Evolutionary conservation across 225 moss, liverwort and hornwort species (phyloP).

Genomic region (Polytrichum formosum): DNA sequence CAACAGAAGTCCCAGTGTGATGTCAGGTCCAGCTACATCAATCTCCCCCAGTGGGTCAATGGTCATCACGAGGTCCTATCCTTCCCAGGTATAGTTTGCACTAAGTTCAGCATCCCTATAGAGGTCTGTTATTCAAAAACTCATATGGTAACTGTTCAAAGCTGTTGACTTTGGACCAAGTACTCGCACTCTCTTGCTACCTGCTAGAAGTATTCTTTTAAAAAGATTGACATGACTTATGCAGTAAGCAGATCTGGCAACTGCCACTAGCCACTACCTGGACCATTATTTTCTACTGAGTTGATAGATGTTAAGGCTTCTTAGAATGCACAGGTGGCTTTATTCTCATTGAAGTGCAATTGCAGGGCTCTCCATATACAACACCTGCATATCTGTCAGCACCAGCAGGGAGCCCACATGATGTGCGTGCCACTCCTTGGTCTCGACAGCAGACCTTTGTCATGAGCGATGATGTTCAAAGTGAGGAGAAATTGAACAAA

Average conservation of each 20-base stretch:
- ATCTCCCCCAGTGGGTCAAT: slow-evolving; percentile 42
- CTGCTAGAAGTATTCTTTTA: too few relatives aligned
- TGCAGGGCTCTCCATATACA: slow-evolving; percentile 48
- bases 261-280: background rate
- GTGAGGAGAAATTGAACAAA: slow-evolving; percentile 67
- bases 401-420: slow-evolving; percentile 45
- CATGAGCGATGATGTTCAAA: slow-evolving; percentile 62
- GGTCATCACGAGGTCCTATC: slow-evolving; percentile 26
- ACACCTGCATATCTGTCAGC: slow-evolving; percentile 33
- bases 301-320: background rate
- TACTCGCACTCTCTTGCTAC: too few relatives aligned
- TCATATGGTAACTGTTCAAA: too few relatives aligned
- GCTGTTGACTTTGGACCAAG: too few relatives aligned
- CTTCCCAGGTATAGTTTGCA: slow-evolving; percentile 38
- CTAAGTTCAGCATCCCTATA: too few relatives aligned
- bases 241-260: too few relatives aligned
- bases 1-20: slow-evolving; percentile 41
- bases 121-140: too few relatives aligned
- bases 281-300: too few relatives aligned
- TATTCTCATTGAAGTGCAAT: too few relatives aligned
- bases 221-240: too few relatives aligned
- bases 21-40: slow-evolving; percentile 48
- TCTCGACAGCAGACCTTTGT: slow-evolving; percentile 44
- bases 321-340: background rate
- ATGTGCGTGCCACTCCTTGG: slow-evolving; percentile 52